Conservation (phyloP, 2,329 filamentous ascomycete genomes). For the Berkeleyomyces rouxiae region DNA sequence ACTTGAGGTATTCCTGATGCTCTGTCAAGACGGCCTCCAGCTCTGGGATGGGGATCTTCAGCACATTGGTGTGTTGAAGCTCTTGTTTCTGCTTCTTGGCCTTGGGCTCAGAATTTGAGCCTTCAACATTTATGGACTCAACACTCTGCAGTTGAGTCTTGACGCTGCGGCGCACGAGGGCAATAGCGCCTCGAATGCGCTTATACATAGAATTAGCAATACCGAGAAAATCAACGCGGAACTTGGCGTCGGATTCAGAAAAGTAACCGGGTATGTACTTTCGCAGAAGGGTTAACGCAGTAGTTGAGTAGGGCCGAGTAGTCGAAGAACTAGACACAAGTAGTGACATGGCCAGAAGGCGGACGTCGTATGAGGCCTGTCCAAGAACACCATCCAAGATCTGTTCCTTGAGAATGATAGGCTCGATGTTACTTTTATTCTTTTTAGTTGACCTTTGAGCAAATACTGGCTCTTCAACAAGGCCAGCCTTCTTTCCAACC, state of each 20-base stretch:
- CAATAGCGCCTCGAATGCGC: constrained; percentile 52
- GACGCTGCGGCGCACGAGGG: constrained; percentile 33
- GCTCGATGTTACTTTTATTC: constrained; percentile 11
- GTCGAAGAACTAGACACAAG: constrained; percentile 60
- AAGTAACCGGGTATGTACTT: constrained; percentile 55
- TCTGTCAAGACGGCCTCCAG: constrained; percentile 26
- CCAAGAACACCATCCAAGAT: constrained; percentile 36
- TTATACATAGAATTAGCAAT: constrained; percentile 62
- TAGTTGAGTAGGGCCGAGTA: constrained; percentile 51
- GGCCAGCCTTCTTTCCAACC: constrained; percentile 50
- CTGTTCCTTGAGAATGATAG: constrained; percentile 24
- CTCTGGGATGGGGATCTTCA: constrained; percentile 24
- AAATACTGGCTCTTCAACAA: constrained; percentile 45
- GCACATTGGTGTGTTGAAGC: constrained; percentile 25
- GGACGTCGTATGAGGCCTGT: constrained; percentile 45
- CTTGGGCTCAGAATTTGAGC: constrained; percentile 11
- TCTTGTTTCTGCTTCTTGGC: constrained; percentile 18
- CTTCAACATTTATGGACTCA: constrained; percentile 22
- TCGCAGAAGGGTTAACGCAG: constrained; percentile 45
- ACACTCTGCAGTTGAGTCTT: constrained; percentile 19
- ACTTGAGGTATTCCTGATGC: constrained; percentile 50
- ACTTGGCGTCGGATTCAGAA: constrained; percentile 71
- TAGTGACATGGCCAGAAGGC: constrained; percentile 66
- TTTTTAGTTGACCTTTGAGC: constrained; percentile 11
- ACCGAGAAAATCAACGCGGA: constrained; percentile 63